These are phyloP conservation scores for Cetraspora pellucida DNA, from an alignment of 192 early-diverging fungal genomes.

Conservation along the genomic window DNA sequence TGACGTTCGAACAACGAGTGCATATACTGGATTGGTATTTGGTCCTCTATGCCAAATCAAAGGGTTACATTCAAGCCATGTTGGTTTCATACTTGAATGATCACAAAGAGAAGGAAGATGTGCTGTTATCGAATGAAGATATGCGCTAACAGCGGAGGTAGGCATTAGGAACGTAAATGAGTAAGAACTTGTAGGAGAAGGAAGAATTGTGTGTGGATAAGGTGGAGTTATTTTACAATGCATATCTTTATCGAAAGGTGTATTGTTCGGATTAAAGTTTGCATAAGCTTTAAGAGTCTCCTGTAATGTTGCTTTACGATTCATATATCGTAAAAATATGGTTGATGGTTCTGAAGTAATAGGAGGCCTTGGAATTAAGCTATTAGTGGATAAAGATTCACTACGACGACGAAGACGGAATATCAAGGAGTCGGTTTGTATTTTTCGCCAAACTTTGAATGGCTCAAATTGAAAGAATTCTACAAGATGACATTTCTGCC, in stretches of 20 bases:
- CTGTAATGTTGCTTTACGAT: constrained; percentile 41
- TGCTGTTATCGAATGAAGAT: constrained; percentile 40
- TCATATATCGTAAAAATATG: constrained; percentile 50
- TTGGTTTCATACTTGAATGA: constrained; percentile 41
- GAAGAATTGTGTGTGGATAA: neutral
- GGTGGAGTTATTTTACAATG: constrained; percentile 38
- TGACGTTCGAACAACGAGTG: constrained; percentile 54
- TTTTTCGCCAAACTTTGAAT: constrained; percentile 62
- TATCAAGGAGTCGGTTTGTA: constrained; percentile 62
- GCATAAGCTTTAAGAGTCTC: constrained; percentile 47
- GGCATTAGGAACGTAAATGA: constrained; percentile 56
- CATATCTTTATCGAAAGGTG: constrained; percentile 31
- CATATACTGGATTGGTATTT: constrained; percentile 63
- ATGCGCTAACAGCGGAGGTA: constrained; percentile 43
- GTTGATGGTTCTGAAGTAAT: constrained; percentile 21
- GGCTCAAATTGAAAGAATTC: constrained; percentile 62
- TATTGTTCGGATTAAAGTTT: constrained; percentile 25
- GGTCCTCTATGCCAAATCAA: constrained; percentile 61
- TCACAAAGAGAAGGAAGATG: constrained; percentile 52
- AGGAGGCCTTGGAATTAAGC: neutral
- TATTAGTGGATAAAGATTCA: neutral
- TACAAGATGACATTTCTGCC: constrained; percentile 51
- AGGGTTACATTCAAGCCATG: constrained; percentile 41
- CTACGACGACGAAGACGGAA: constrained; percentile 53
- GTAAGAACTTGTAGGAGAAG: constrained; percentile 29